Evolutionary conservation across 2,329 filamentous ascomycete genomes (phyloP), one percentile per base, ranked within the genome.

Genomic region (Whalleya microplaca): DNA sequence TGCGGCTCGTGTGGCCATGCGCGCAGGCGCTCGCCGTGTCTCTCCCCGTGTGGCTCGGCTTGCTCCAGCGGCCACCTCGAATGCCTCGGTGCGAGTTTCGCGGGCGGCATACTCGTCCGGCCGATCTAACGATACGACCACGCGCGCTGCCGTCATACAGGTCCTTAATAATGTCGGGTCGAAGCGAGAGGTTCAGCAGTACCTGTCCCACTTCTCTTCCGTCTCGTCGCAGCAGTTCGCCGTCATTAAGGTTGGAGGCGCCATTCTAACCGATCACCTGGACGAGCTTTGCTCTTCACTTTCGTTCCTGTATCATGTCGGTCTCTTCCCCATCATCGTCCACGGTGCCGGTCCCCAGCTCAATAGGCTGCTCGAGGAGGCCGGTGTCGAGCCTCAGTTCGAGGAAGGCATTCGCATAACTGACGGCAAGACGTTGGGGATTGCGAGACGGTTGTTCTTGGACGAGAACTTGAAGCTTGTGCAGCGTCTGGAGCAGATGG

Each of bases 171-270:
- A 94, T 77, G 96, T 98, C 73, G 94, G 92, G 61, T 96, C 92
- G 62, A 96, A 96, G 84, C 84, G 94, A 59, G 94, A 99, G 79
- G 92, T 96, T 62, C 91, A 97, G 80, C 94, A 98, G 76, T 98
- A 98, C 76, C 87, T 98, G 57, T 95, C 93, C 65, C 92, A 98
- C 74, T 99, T 99, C 82, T 95, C 90, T 66, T 96, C 93, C 32
- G 93, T 97, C 60, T 95, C 92, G 44, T 96, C 92, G 37, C 93
- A 98, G 79, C 92, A 96, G 72, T 99, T 98, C 75, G 94, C 93
- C 65, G 94, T 99, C 47, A 96, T 99, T 77, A 99, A 99, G 81
- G 94, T 98, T 53, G 95, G 94, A 60, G 95, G 94, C 61, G 95
- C 94, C 62, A 97, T 98, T 69, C 84, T 99, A 69, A 96, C 92